phyloP scores from a whole-genome alignment of 768 basidiomycete genomes.

The Boletus barrowsii region DNA sequence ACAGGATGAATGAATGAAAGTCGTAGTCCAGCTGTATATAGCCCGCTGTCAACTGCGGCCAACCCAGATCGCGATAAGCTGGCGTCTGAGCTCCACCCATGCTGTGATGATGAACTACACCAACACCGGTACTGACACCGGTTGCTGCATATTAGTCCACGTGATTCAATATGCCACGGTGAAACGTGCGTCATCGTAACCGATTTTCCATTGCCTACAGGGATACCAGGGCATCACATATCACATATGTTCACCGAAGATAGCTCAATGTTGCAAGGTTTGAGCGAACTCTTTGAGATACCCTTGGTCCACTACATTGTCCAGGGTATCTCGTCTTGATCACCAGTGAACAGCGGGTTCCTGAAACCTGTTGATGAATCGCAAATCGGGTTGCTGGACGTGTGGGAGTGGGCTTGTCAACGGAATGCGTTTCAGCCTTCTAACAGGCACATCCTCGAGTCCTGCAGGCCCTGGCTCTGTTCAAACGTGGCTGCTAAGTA shows the following conservation, averaged over 20 bases:
- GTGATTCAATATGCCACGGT: background rate
- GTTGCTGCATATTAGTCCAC: background rate
- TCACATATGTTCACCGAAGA: too few relatives aligned
- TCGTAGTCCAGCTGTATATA: slow-evolving; percentile 14
- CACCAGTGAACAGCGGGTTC: background rate
- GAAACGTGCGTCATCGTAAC: background rate
- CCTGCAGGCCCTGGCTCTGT: too few relatives aligned
- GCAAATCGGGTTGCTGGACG: too few relatives aligned
- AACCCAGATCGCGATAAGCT: background rate
- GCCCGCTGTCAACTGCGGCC: slow-evolving; percentile 1
- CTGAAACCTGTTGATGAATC: background rate
- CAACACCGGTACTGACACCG: background rate
- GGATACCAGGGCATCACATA: too few relatives aligned
- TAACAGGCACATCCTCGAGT: background rate
- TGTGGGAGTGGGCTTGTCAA: background rate
- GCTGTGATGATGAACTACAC: background rate
- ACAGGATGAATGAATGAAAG: background rate
- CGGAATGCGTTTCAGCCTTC: slow-evolving; percentile 1
- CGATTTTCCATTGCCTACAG: too few relatives aligned
- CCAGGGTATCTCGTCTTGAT: background rate
- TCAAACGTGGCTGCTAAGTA: background rate
- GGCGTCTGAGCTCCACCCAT: background rate
- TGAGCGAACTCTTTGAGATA: too few relatives aligned
- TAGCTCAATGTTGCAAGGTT: too few relatives aligned
- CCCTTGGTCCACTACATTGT: too few relatives aligned